phyloP scores from a whole-genome alignment of 2,329 filamentous ascomycete genomes.

The Fusarium clavum region DNA sequence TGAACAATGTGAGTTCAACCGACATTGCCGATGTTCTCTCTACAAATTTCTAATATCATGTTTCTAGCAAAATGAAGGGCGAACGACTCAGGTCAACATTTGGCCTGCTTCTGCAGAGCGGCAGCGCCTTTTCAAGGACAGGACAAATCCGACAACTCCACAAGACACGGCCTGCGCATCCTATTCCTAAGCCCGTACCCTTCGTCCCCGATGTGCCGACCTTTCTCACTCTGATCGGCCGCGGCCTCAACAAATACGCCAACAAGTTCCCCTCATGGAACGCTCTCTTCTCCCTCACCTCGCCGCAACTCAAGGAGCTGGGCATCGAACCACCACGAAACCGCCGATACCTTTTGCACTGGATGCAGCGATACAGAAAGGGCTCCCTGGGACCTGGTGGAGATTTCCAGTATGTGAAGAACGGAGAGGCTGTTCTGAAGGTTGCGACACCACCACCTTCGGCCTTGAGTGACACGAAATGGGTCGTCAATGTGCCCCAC shows the following conservation, averaged over 20 bases:
- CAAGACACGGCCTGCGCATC: constrained; percentile 53
- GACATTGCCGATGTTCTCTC: rapidly evolving
- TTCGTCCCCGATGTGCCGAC: constrained; percentile 87
- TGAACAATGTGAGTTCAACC: constrained; percentile 34
- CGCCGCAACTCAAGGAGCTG: constrained; percentile 80
- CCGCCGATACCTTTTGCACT: constrained; percentile 85
- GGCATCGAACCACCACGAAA: constrained; percentile 88
- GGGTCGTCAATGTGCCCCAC: constrained; percentile 66
- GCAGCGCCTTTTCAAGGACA: constrained; percentile 48
- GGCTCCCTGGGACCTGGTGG: constrained; percentile 85
- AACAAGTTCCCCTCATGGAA: constrained; percentile 93
- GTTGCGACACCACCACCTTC: constrained; percentile 57
- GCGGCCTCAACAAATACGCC: constrained; percentile 82
- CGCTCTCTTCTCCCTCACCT: constrained; percentile 84
- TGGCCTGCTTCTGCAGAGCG: constrained; percentile 48
- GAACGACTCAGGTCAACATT: constrained; percentile 50
- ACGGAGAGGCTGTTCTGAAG: constrained; percentile 64
- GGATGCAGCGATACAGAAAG: constrained; percentile 85
- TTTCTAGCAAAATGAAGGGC: constrained; percentile 49
- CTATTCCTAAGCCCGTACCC: constrained; percentile 77
- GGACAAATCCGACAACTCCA: constrained; percentile 59
- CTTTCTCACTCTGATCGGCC: constrained; percentile 92
- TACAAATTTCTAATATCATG: constrained; percentile 12
- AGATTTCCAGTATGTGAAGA: constrained; percentile 77
- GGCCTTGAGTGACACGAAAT: constrained; percentile 59